Conservation (phyloP, 192 early-diverging fungal species). For the Podila horticola region DNA sequence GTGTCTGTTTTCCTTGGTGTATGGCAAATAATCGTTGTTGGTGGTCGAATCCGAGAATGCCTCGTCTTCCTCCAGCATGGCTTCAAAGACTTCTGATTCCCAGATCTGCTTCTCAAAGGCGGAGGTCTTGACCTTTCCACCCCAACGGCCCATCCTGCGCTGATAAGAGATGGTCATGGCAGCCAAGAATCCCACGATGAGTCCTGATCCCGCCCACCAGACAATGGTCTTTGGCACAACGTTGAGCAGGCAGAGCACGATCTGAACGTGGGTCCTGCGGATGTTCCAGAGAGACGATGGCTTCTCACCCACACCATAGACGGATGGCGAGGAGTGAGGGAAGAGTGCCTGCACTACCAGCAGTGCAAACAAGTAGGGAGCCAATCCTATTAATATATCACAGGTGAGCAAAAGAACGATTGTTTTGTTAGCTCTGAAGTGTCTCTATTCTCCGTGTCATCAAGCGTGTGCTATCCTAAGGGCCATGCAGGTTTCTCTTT, state of each 20-base stretch:
- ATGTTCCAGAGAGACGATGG: slow-evolving; percentile 38
- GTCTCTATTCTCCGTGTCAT: too few relatives aligned
- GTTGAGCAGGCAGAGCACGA: slow-evolving; percentile 61
- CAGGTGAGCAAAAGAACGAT: background rate
- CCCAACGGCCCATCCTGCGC: slow-evolving; percentile 34
- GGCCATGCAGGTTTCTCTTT: too few relatives aligned
- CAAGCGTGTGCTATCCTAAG: too few relatives aligned
- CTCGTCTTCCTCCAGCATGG: slow-evolving; percentile 29
- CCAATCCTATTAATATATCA: slow-evolving; percentile 46
- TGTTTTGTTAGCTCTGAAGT: too few relatives aligned
- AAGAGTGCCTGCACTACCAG: slow-evolving; percentile 58
- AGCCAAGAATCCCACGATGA: slow-evolving; percentile 56
- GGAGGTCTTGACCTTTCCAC: slow-evolving; percentile 31
- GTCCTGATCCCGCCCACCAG: slow-evolving; percentile 65
- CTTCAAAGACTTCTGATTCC: slow-evolving; percentile 20
- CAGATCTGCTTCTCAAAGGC: slow-evolving; percentile 35
- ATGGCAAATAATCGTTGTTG: background rate
- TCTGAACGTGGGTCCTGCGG: slow-evolving; percentile 54
- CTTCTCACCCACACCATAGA: slow-evolving; percentile 8
- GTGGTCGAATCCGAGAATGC: slow-evolving; percentile 28
- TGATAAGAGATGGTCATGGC: slow-evolving; percentile 46
- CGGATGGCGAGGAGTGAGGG: background rate
- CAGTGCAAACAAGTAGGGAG: slow-evolving; percentile 62
- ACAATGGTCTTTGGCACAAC: slow-evolving; percentile 58
- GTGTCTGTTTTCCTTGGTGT: slow-evolving; percentile 25